Evolutionary conservation across 148 eudicot genomes (phyloP).

Genomic region (Rhododendron ovatum): DNA sequence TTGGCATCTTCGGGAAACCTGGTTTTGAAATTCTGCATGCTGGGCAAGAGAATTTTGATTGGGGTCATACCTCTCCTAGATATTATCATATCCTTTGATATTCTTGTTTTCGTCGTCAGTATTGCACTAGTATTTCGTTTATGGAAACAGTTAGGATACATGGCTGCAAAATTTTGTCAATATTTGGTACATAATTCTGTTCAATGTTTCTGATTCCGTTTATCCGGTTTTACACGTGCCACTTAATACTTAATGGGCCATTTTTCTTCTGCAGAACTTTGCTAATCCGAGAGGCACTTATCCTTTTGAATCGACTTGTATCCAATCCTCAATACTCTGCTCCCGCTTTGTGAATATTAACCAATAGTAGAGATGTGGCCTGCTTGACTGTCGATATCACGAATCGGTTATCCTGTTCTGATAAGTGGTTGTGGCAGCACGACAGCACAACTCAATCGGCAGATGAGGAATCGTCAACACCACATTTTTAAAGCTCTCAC

Average conservation of each 20-base stretch:
- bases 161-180: neutral
- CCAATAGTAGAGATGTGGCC: constrained; percentile 51
- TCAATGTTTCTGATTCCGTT: neutral
- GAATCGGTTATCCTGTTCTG: too few relatives aligned
- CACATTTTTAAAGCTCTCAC: too few relatives aligned
- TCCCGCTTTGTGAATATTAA: constrained; percentile 50
- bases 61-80: too few relatives aligned
- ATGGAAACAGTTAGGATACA: neutral
- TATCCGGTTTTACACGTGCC: neutral
- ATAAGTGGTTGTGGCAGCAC: too few relatives aligned
- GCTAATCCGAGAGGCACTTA: constrained; percentile 76
- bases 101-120: too few relatives aligned
- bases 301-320: constrained; percentile 71
- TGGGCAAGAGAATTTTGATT: constrained; percentile 28
- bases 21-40: constrained; percentile 53
- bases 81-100: too few relatives aligned
- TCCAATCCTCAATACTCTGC: constrained; percentile 62
- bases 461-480: too few relatives aligned
- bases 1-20: constrained; percentile 56
- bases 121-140: too few relatives aligned
- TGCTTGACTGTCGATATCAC: constrained; percentile 59
- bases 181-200: neutral
- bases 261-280: constrained; percentile 49
- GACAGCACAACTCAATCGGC: too few relatives aligned
- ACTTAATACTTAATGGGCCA: neutral